Conservation (phyloP, 2,329 filamentous ascomycete species). For the Botrytis paeoniae region DNA sequence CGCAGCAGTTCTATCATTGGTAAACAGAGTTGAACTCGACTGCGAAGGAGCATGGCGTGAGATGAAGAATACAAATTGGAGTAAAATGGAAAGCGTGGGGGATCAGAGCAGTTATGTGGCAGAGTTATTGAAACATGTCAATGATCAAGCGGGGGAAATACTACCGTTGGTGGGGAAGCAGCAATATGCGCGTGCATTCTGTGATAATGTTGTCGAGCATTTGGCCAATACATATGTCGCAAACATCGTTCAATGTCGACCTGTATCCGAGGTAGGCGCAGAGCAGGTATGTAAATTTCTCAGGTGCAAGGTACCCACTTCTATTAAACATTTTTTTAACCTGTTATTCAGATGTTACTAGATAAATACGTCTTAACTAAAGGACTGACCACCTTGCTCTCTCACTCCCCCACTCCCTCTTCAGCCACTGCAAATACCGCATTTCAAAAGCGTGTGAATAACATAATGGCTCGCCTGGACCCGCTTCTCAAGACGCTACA, state of each 20-base stretch:
- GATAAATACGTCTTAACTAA: conserved; percentile 91
- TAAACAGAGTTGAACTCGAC: conserved; percentile 76
- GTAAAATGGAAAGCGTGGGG: conserved; percentile 85
- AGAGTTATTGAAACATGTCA: conserved; percentile 72
- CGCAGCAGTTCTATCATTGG: conserved; percentile 77
- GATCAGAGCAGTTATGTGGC: conserved; percentile 92
- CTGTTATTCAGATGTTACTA: conserved; percentile 72
- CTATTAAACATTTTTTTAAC: conserved; percentile 19
- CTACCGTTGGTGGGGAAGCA: conserved; percentile 78
- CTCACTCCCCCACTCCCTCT: conserved; percentile 43
- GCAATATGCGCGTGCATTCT: conserved; percentile 91
- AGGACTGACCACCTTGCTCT: conserved; percentile 68
- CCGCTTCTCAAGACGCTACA: conserved; percentile 94
- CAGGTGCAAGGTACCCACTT: neutral
- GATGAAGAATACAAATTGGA: conserved; percentile 96
- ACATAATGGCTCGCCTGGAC: conserved; percentile 82
- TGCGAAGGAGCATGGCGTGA: conserved; percentile 90
- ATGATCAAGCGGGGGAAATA: conserved; percentile 69
- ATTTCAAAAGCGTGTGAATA: conserved; percentile 83
- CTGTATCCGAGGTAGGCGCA: conserved; percentile 88
- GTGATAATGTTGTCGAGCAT: conserved; percentile 90
- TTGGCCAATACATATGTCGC: conserved; percentile 75
- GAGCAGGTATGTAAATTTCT: conserved; percentile 64
- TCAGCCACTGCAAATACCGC: conserved; percentile 42
- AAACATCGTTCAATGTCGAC: conserved; percentile 84